phyloP scores from a whole-genome alignment of 148 eudicot species.

The Spergularia bocconei region DNA sequence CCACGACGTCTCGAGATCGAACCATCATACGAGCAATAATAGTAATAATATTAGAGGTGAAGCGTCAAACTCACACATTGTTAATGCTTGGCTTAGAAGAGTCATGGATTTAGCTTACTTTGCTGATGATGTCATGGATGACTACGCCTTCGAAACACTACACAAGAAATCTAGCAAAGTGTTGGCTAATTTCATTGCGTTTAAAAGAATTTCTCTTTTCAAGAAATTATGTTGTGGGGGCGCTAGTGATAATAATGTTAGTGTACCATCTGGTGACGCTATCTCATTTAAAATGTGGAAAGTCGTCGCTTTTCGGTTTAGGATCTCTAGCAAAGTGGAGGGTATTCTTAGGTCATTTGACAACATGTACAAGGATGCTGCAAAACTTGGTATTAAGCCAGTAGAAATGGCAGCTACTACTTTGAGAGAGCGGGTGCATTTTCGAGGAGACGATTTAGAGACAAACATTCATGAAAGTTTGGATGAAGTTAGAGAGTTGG shows the following conservation, averaged over 20 bases:
- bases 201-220: too few species aligned
- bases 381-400: slow-evolving; percentile 23
- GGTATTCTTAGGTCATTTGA: slow-evolving; percentile 14
- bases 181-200: not conserved
- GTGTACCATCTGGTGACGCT: not conserved
- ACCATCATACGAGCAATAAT: not conserved
- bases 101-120: slow-evolving; percentile 17
- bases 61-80: not conserved
- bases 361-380: slow-evolving; percentile 18
- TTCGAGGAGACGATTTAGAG: not conserved
- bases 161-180: not conserved
- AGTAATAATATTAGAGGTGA: not conserved
- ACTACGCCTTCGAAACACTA: not conserved
- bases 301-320: slow-evolving; percentile 4
- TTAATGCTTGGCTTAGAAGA: slow-evolving; percentile 14
- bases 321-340: slow-evolving; percentile 16
- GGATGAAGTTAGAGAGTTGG: slow-evolving; percentile 26
- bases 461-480: not conserved
- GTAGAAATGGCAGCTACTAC: slow-evolving; percentile 6
- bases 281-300: slow-evolving; percentile 10
- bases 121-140: slow-evolving; percentile 22
- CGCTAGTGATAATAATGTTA: not conserved
- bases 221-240: not conserved
- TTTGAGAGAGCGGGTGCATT: not conserved
- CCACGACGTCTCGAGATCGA: slow-evolving; percentile 5